Evolutionary conservation across 2,329 filamentous ascomycete species (phyloP).

Genomic region (Trichoderma atroviride): DNA sequence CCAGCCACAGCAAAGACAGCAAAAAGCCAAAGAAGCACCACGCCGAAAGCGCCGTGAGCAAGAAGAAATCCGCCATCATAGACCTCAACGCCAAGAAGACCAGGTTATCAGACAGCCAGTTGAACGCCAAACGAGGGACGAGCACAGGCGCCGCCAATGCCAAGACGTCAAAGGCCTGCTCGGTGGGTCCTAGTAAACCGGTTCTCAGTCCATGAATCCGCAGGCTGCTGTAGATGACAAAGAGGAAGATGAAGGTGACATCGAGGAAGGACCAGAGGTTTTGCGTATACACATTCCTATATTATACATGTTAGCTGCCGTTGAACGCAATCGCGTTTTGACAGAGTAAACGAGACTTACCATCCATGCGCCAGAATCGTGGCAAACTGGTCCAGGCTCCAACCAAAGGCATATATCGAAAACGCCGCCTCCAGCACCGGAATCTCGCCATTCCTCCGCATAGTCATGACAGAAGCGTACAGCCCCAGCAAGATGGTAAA

Average conservation of each 20-base stretch:
- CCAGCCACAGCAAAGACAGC: constrained; percentile 77
- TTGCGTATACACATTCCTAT: constrained; percentile 79
- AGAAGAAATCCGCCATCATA: constrained; percentile 85
- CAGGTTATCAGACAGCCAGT: constrained; percentile 79
- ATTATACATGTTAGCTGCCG: not conserved
- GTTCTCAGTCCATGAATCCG: constrained; percentile 66
- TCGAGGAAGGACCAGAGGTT: constrained; percentile 89
- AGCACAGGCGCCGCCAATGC: constrained; percentile 77
- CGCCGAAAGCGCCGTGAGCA: constrained; percentile 71
- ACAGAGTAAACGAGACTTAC: constrained; percentile 39
- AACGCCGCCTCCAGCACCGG: constrained; percentile 67
- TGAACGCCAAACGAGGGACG: constrained; percentile 79
- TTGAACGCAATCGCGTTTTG: not conserved
- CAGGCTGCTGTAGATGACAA: constrained; percentile 66
- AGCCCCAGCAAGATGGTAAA: constrained; percentile 70
- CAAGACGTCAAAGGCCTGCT: constrained; percentile 77
- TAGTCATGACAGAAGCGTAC: constrained; percentile 73
- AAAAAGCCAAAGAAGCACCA: constrained; percentile 88
- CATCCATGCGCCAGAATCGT: constrained; percentile 75
- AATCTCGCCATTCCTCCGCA: constrained; percentile 60
- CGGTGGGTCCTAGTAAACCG: constrained; percentile 51
- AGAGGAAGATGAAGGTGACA: constrained; percentile 74
- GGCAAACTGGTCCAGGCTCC: constrained; percentile 77
- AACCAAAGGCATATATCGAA: constrained; percentile 73
- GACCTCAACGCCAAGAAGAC: constrained; percentile 78